Percentiles rank a stretch among this genome's conserved stretches.
These are phyloP conservation scores for Nemania diffusa DNA, from an alignment of 2,329 filamentous ascomycete genomes.

Conservation along the genomic window DNA sequence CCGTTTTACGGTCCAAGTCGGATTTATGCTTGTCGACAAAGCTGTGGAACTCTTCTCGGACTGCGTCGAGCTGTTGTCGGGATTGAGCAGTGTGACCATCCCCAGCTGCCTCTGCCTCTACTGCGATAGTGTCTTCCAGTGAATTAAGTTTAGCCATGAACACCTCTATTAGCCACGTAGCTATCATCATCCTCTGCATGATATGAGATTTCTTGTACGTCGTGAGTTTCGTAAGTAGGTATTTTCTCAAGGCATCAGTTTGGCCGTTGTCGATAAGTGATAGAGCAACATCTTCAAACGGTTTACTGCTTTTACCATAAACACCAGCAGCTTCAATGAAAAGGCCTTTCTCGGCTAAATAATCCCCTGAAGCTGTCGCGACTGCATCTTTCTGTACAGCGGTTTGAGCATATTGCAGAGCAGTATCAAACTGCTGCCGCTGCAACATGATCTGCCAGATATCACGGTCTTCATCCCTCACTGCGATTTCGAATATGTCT, in stretches of 20 bases:
- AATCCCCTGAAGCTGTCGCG: constrained; percentile 90
- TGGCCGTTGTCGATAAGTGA: constrained; percentile 90
- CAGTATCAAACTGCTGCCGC: constrained; percentile 86
- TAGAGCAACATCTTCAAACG: constrained; percentile 94
- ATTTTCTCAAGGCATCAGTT: constrained; percentile 89
- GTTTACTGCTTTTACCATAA: constrained; percentile 95
- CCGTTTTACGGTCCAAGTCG: constrained; percentile 90
- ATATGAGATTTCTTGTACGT: constrained; percentile 82
- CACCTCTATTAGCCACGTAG: constrained; percentile 92
- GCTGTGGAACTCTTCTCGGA: constrained; percentile 84
- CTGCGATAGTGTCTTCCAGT: constrained; percentile 92
- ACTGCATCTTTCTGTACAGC: constrained; percentile 87
- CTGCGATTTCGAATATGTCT: constrained; percentile 93
- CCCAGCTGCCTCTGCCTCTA: constrained; percentile 82
- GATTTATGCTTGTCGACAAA: constrained; percentile 87
- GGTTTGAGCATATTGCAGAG: constrained; percentile 84
- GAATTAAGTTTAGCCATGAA: constrained; percentile 98
- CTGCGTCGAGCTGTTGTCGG: constrained; percentile 73
- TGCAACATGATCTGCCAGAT: constrained; percentile 95
- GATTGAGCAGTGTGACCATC: constrained; percentile 76
- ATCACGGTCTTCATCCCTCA: constrained; percentile 88
- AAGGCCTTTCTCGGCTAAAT: constrained; percentile 81
- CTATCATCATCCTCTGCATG: constrained; percentile 96
- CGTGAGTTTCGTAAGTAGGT: constrained; percentile 84
- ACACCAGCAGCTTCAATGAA: constrained; percentile 88